Conservation (phyloP, 257 asterid species). For the Penstemon eatonii region DNA sequence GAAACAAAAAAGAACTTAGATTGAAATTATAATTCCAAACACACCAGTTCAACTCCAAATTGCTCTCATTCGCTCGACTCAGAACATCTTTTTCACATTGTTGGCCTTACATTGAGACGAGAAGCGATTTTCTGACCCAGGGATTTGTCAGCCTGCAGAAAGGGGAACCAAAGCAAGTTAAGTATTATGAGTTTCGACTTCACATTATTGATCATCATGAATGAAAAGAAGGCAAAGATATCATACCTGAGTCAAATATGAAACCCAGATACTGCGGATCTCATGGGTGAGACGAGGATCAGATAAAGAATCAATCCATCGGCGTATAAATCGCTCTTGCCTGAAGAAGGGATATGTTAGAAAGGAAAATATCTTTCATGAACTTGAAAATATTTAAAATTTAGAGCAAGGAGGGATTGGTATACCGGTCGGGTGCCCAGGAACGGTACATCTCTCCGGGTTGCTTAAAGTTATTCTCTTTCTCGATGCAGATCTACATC, state of each 20-base stretch:
- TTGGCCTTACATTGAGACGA: constrained; percentile 63
- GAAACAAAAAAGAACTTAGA: constrained; percentile 10
- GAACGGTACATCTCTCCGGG: constrained; percentile 74
- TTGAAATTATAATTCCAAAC: constrained; percentile 5
- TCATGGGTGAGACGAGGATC: constrained; percentile 71
- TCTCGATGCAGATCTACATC: constrained; percentile 47
- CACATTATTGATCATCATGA: background rate
- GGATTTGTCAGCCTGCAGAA: constrained; percentile 64
- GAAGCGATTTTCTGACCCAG: constrained; percentile 77
- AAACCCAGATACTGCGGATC: constrained; percentile 64
- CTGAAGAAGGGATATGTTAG: constrained; percentile 33
- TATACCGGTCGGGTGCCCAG: constrained; percentile 53
- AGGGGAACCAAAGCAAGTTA: background rate
- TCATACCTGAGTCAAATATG: constrained; percentile 64
- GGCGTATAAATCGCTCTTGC: constrained; percentile 57
- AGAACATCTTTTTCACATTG: constrained; percentile 53
- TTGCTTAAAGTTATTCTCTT: constrained; percentile 73
- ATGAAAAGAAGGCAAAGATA: background rate
- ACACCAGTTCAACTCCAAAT: constrained; percentile 2
- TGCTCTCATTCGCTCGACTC: constrained; percentile 8
- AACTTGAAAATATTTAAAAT: background rate
- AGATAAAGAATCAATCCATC: constrained; percentile 55
- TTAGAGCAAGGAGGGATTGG: background rate
- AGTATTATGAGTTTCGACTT: constrained; percentile 1
- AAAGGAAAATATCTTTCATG: background rate